Conservation (phyloP, 1,139 yeast species). For the Candida dubliniensis region DNA sequence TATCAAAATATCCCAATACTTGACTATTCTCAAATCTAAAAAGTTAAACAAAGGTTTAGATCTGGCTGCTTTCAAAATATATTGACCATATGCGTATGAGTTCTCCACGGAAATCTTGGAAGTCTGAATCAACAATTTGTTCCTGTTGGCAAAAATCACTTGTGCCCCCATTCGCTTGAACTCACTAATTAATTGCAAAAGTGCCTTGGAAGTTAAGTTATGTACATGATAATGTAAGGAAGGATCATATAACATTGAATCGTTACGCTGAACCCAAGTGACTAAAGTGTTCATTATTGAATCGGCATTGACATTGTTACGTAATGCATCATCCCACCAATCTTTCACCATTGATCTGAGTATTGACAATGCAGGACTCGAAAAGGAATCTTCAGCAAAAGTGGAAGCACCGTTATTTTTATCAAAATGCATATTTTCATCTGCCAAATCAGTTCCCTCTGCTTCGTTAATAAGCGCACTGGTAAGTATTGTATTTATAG, state of each 20-base stretch:
- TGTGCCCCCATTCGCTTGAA: conserved; percentile 75
- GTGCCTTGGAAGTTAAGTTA: conserved; percentile 79
- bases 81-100: conserved; percentile 92
- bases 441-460: conserved; percentile 82
- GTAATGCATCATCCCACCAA: conserved; percentile 94
- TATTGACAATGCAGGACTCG: conserved; percentile 70
- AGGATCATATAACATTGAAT: conserved; percentile 74
- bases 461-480: conserved; percentile 85
- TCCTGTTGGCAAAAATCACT: conserved; percentile 79
- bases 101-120: conserved; percentile 78
- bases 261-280: conserved; percentile 81
- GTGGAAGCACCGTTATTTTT: conserved; percentile 50
- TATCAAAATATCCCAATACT: conserved; percentile 86
- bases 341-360: conserved; percentile 74
- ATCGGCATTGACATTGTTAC: conserved; percentile 73
- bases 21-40: conserved; percentile 69
- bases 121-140: conserved; percentile 72
- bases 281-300: conserved; percentile 80
- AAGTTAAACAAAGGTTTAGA: conserved; percentile 81
- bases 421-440: conserved; percentile 43
- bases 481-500: conserved; percentile 82
- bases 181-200: conserved; percentile 79
- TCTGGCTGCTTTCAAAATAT: conserved; percentile 75
- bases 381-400: conserved; percentile 75
- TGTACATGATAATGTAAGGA: conserved; percentile 84